A percentile compares a stretch with the other conserved stretches of the same genome.
Evolutionary conservation across 345 rosid species (phyloP).

Genomic region (Camelina neglecta): DNA sequence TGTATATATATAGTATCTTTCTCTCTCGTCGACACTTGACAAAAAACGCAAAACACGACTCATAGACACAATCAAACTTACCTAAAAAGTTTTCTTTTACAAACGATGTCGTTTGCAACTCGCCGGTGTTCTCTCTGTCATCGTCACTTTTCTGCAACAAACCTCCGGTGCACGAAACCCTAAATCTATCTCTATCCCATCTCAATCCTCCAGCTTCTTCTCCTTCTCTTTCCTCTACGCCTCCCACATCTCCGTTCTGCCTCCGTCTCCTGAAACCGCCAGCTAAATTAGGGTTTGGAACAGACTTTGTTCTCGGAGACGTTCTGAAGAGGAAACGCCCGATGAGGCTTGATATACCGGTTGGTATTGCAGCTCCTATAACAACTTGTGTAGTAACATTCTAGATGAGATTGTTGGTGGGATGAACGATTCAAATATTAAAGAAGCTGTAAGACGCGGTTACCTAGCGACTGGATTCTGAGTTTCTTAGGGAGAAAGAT

Average conservation of each 20-base stretch:
- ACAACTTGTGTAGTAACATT: conserved; percentile 67
- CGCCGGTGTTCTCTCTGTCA: conserved; percentile 81
- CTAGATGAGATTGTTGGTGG: conserved; percentile 46
- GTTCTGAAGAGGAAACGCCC: conserved; percentile 82
- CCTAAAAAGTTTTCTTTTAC: no score
- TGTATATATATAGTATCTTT: neutral
- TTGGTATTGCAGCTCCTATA: conserved; percentile 39
- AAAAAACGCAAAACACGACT: neutral
- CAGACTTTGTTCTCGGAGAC: conserved; percentile 38
- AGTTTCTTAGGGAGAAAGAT: conserved; percentile 63
- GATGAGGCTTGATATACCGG: conserved; percentile 66
- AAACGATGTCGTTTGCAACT: conserved; percentile 67
- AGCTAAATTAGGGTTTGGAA: conserved; percentile 38
- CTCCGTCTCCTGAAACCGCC: conserved; percentile 59
- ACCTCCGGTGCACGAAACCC: conserved; percentile 45
- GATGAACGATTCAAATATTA: conserved; percentile 44
- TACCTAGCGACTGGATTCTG: conserved; percentile 70
- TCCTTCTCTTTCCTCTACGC: conserved; percentile 51
- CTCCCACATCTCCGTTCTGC: conserved; percentile 66
- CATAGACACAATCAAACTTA: neutral
- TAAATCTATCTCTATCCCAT: conserved; percentile 48
- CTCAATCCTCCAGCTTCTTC: conserved; percentile 46
- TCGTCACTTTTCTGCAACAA: conserved; percentile 65
- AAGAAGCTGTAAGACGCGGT: conserved; percentile 68
- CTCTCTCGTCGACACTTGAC: neutral